Evolutionary conservation across 1,139 yeast species (phyloP).

Genomic region (Suhomyces maxii): DNA sequence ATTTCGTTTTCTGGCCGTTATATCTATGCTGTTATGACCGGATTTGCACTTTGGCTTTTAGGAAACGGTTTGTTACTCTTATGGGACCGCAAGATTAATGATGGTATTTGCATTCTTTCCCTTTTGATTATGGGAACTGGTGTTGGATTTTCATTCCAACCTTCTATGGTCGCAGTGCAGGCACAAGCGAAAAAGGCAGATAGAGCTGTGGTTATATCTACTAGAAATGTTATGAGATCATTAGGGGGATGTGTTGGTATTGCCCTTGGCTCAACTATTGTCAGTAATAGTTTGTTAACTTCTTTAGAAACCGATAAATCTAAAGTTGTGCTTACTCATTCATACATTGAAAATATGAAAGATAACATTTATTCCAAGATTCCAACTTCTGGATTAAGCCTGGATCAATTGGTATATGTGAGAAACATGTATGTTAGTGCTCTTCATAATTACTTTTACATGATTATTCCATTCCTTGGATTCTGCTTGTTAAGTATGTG

Average conservation of each 20-base stretch:
- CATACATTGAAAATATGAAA: conserved; percentile 22
- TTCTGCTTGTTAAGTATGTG: conserved; percentile 37
- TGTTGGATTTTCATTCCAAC: conserved; percentile 54
- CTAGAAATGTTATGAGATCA: conserved; percentile 52
- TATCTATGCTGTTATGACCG: conserved; percentile 39
- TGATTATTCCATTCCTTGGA: conserved; percentile 44
- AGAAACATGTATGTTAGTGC: conserved; percentile 36
- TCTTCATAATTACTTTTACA: conserved; percentile 39
- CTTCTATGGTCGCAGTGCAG: conserved; percentile 56
- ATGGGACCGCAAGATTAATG: conserved; percentile 30
- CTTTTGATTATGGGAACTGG: conserved; percentile 50
- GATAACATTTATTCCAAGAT: conserved; percentile 34
- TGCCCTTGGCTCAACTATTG: conserved; percentile 44
- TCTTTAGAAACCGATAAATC: conserved; percentile 18
- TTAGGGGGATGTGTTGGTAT: conserved; percentile 58
- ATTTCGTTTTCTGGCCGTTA: conserved; percentile 46
- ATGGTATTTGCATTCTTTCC: conserved; percentile 36
- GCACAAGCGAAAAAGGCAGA: conserved; percentile 53
- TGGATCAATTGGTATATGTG: conserved; percentile 26
- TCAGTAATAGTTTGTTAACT: conserved; percentile 38
- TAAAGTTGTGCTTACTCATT: conserved; percentile 8
- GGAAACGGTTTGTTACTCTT: conserved; percentile 40
- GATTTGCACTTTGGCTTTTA: conserved; percentile 45
- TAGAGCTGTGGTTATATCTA: conserved; percentile 56
- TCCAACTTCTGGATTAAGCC: conserved; percentile 25